Base-by-base conservation (phyloP, 208 protist species). In the Crithidia mellificae region DNA sequence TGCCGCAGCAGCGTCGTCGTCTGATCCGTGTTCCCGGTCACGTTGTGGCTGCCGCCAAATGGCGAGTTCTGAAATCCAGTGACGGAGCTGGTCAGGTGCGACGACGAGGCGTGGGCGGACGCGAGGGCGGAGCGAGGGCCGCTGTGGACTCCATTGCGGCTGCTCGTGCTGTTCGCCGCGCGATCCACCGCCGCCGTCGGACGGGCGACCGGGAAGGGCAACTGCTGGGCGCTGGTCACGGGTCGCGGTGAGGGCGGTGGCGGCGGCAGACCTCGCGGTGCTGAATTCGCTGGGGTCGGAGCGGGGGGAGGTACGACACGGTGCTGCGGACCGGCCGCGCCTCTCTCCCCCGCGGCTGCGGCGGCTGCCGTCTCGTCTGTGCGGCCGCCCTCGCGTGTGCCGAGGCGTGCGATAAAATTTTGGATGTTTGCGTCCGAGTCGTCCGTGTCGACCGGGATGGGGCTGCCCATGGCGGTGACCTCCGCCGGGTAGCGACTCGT, bases 381-480 rank as follows among this genome's bases (percentile, higher is more conserved):
- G 20, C 15, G 17, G 29, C 0, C 52, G 14, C 25, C 41, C 8
- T n/a, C 54, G 32, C 17, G 25, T 9, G 24, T 0, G 15, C n/a
- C 22, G 24, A 66, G 56, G n/a, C 47, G 49, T 8, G 63, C 39
- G 0, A 70, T 38, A 12, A 77, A 43, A 11, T 62, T 25, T 6
- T 68, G 8, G 24, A 78, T 53, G 39, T 58, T 61, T 15, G 29
- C 61, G 24, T 82, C 71, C 0, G 72, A 68, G 46, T 75, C 59
- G 43, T 79, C 78, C 1, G 63, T 57, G 34, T 73, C 56, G 8
- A 79, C 62, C 15, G 72, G 72, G 36, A 74, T 79, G 17, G 78
- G 78, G 43, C 78, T 83, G 15, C 68, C 68, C 63, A 75, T 79
- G 30, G 58, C 64, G 0, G 78, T 74, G 27, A 61, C 47, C 2